Evolutionary conservation across 1,139 yeast species (phyloP).

Genomic region (Taphrina wiesneri): DNA sequence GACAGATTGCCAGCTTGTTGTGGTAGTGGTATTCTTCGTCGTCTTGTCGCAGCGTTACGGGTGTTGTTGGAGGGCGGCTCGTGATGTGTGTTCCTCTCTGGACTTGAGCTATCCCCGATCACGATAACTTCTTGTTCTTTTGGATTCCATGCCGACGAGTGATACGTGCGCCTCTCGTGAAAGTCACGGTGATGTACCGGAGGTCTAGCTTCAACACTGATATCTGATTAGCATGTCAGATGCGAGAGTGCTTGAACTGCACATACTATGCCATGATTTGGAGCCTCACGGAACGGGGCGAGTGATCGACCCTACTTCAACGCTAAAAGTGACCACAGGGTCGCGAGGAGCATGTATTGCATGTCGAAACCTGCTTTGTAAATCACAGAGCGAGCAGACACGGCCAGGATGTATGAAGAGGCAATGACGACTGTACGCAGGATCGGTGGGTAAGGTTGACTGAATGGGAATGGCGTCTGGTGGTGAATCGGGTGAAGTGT

Average conservation of each 20-base stretch:
- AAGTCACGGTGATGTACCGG: neutral
- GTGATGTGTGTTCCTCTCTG: slow-evolving; percentile 1
- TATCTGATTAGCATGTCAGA: neutral
- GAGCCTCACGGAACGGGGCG: neutral
- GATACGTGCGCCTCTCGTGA: neutral
- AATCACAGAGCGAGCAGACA: no score
- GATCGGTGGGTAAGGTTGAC: neutral
- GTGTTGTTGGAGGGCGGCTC: slow-evolving; percentile 18
- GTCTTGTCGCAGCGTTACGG: slow-evolving; percentile 3
- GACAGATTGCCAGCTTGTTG: neutral
- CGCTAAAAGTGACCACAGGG: neutral
- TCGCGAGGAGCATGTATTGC: neutral
- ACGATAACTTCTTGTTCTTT: slow-evolving; percentile 44
- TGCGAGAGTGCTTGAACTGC: neutral
- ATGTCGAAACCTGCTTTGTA: no score
- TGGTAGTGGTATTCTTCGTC: neutral
- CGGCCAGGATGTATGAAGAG: neutral
- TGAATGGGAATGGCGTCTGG: neutral
- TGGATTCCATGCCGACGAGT: slow-evolving; percentile 15
- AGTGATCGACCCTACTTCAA: neutral
- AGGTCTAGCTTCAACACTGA: slow-evolving; percentile 16
- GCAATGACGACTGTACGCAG: neutral
- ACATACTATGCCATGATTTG: slow-evolving; percentile 14
- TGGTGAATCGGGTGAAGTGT: neutral
- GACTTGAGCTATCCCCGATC: slow-evolving; percentile 42